Evolutionary conservation across 371 early-diverging fungal species (phyloP).

Genomic region (Mortierella sp.): DNA sequence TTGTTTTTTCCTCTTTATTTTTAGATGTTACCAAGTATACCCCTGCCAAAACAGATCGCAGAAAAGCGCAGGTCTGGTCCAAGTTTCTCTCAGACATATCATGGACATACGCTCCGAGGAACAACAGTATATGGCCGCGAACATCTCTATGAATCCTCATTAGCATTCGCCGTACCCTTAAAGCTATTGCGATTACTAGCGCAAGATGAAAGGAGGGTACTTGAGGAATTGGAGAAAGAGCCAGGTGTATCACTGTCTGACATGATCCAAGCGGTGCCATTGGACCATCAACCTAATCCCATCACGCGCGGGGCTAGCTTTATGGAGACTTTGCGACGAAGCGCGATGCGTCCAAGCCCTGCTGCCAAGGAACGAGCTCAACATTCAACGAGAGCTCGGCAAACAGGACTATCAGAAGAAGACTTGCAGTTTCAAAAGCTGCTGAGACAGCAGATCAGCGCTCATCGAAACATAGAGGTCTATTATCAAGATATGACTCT

Average conservation of each 20-base stretch:
- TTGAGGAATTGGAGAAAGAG: slow-evolving; percentile 45
- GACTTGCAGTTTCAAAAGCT: slow-evolving; percentile 48
- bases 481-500: slow-evolving; percentile 44
- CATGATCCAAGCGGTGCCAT: slow-evolving; percentile 45
- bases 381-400: slow-evolving; percentile 37
- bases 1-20: neutral
- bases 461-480: slow-evolving; percentile 45
- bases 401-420: slow-evolving; percentile 36
- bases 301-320: slow-evolving; percentile 48
- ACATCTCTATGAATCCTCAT: slow-evolving; percentile 43
- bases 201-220: slow-evolving; percentile 37
- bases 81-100: slow-evolving; percentile 50
- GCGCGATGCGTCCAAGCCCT: slow-evolving; percentile 11
- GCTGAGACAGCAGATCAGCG: slow-evolving; percentile 48
- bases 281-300: slow-evolving; percentile 48
- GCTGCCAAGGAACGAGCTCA: slow-evolving; percentile 5
- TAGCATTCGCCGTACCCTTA: slow-evolving; percentile 41
- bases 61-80: slow-evolving; percentile 31
- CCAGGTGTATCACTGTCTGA: slow-evolving; percentile 35
- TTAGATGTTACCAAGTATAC: slow-evolving; percentile 30
- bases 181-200: slow-evolving; percentile 46
- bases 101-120: slow-evolving; percentile 40
- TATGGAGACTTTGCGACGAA: slow-evolving; percentile 39
- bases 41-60: slow-evolving; percentile 16
- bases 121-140: slow-evolving; percentile 47